Conservation (phyloP, 768 basidiomycete species). For the Russula lepida region DNA sequence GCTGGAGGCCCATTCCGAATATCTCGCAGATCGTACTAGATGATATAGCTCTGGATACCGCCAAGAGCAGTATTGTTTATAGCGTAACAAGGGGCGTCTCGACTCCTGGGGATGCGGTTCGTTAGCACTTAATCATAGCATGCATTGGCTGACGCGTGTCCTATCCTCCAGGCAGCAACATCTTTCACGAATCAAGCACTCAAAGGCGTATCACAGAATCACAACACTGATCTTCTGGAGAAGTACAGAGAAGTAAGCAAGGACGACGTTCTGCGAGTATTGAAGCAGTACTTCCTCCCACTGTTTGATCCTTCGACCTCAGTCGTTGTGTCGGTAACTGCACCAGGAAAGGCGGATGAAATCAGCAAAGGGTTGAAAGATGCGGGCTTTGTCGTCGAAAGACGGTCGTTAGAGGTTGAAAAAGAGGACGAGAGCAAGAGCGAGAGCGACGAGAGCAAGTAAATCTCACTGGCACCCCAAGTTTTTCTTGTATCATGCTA, state of each 20-base stretch:
- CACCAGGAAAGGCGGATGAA: constrained; percentile 69
- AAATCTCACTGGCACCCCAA: constrained; percentile 5
- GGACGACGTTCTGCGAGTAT: constrained; percentile 59
- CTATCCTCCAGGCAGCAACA: constrained; percentile 53
- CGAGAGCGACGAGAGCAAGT: constrained; percentile 10
- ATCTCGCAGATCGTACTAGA: constrained; percentile 63
- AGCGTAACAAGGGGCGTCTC: constrained; percentile 72
- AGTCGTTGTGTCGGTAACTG: constrained; percentile 76
- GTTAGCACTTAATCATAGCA: constrained; percentile 22
- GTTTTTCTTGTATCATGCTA: constrained; percentile 6
- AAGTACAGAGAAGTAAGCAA: constrained; percentile 74
- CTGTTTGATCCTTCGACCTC: constrained; percentile 74
- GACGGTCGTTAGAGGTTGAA: constrained; percentile 56
- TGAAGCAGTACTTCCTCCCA: constrained; percentile 73
- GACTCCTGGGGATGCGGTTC: constrained; percentile 79
- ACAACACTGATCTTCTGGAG: constrained; percentile 66
- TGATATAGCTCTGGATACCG: constrained; percentile 74
- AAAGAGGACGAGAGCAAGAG: constrained; percentile 39
- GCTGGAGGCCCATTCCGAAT: constrained; percentile 4
- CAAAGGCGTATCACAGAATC: constrained; percentile 69
- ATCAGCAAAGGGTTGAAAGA: constrained; percentile 54
- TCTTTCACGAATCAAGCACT: constrained; percentile 90
- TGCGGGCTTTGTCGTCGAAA: constrained; percentile 75
- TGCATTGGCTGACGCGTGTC: neutral
- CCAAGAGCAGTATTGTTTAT: constrained; percentile 88